Evolutionary conservation across 805 yeast species (phyloP).

Genomic region (Hanseniaspora osmophila): DNA sequence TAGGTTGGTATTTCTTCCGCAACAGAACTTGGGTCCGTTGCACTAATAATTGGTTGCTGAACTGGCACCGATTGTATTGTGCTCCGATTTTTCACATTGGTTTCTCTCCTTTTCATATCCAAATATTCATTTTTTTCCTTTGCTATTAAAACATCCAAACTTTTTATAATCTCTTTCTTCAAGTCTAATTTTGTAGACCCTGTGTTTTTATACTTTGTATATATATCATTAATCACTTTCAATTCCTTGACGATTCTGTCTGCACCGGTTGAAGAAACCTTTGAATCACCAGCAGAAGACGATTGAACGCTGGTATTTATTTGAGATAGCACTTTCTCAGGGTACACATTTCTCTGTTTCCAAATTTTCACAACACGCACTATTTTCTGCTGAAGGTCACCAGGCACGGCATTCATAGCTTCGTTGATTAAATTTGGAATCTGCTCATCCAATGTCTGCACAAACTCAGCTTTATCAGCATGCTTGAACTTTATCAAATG

Average conservation of each 20-base stretch:
- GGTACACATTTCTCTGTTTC: conserved; percentile 45
- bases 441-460: conserved; percentile 23
- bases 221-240: conserved; percentile 16
- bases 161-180: conserved; percentile 16
- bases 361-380: conserved; percentile 51
- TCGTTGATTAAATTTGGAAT: conserved; percentile 14
- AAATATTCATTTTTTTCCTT: conserved; percentile 16
- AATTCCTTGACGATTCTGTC: conserved; percentile 11
- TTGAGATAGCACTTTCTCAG: conserved; percentile 18
- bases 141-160: conserved; percentile 15
- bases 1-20: conserved; percentile 18
- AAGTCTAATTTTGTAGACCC: conserved; percentile 7
- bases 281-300: conserved; percentile 3
- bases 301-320: conserved; percentile 16
- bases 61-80: conserved; percentile 16
- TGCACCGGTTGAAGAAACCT: conserved; percentile 6
- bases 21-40: background rate
- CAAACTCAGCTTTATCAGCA: conserved; percentile 12
- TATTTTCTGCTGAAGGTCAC: conserved; percentile 36
- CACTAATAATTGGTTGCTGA: conserved; percentile 3
- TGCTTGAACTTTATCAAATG: conserved; percentile 21
- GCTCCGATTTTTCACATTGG: background rate
- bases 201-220: conserved; percentile 11
- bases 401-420: conserved; percentile 8
- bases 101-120: conserved; percentile 17